phyloP scores from a whole-genome alignment of 805 yeast species.

The Wickerhamiella nectarea region DNA sequence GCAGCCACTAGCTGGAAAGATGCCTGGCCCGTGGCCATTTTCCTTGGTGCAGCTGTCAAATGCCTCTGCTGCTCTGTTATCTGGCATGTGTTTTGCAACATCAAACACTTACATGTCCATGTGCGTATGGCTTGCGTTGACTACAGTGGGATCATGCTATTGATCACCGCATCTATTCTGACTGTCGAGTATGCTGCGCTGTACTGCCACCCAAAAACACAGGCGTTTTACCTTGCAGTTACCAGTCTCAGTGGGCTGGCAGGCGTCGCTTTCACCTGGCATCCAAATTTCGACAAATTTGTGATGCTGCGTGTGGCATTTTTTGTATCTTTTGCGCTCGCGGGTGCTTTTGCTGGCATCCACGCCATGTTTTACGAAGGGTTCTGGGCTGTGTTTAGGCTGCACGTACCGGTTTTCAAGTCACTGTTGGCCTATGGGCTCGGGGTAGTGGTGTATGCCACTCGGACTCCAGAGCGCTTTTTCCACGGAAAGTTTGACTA shows the following conservation, averaged over 20 bases:
- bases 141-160: slow-evolving; percentile 82
- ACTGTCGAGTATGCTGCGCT: slow-evolving; percentile 75
- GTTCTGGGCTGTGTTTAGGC: slow-evolving; percentile 34
- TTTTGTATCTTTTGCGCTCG: slow-evolving; percentile 59
- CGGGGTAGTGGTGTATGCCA: slow-evolving; percentile 82
- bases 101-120: slow-evolving; percentile 48
- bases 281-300: slow-evolving; percentile 80
- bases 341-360: slow-evolving; percentile 57
- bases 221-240: slow-evolving; percentile 40
- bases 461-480: slow-evolving; percentile 78
- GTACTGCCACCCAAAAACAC: slow-evolving; percentile 40
- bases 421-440: slow-evolving; percentile 59
- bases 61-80: slow-evolving; percentile 67
- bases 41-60: slow-evolving; percentile 56
- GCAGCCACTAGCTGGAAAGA: slow-evolving; percentile 31
- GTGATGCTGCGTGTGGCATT: slow-evolving; percentile 67
- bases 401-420: slow-evolving; percentile 57
- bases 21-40: slow-evolving; percentile 44
- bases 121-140: slow-evolving; percentile 82
- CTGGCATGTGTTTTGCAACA: slow-evolving; percentile 88
- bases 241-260: slow-evolving; percentile 53
- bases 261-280: slow-evolving; percentile 79
- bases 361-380: slow-evolving; percentile 46
- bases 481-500: slow-evolving; percentile 27
- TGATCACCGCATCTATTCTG: slow-evolving; percentile 79